phyloP scores from a whole-genome alignment of 495 filamentous ascomycete genomes.

The Cetradonia linearis region DNA sequence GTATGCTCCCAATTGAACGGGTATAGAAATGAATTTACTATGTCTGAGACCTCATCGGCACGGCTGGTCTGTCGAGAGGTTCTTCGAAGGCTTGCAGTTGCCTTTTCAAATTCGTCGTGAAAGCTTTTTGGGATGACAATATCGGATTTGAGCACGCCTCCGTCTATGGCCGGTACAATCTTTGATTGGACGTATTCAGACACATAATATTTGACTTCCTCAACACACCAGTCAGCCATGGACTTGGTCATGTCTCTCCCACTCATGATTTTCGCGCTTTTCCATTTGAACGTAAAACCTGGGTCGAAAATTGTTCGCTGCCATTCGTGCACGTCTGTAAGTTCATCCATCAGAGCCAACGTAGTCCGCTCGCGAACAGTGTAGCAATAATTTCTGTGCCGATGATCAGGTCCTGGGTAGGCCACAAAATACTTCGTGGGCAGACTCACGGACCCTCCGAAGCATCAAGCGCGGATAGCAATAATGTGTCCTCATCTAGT shows the following conservation, averaged over 20 bases:
- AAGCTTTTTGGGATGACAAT: no score
- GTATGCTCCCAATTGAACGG: constrained; percentile 36
- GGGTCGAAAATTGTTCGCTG: constrained; percentile 26
- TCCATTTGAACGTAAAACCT: constrained; percentile 16
- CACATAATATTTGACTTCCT: constrained; percentile 19
- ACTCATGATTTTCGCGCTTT: constrained; percentile 9
- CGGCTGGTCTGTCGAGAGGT: constrained; percentile 21
- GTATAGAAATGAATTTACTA: constrained; percentile 38
- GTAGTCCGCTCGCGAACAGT: constrained; percentile 35
- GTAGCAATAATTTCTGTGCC: constrained; percentile 29
- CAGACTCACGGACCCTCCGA: constrained; percentile 29
- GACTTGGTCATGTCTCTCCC: constrained; percentile 7
- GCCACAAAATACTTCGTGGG: no score
- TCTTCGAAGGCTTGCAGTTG: constrained; percentile 23
- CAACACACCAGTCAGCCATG: constrained; percentile 25
- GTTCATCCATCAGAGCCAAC: constrained; percentile 26
- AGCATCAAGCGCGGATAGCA: constrained; percentile 17
- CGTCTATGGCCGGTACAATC: constrained; percentile 1
- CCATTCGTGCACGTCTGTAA: constrained; percentile 31
- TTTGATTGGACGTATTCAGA: background rate
- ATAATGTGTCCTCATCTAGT: constrained; percentile 12
- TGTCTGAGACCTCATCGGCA: constrained; percentile 26
- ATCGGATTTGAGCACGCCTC: constrained; percentile 26
- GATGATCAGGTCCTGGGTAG: constrained; percentile 23
- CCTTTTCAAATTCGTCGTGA: no score